Base-by-base conservation (phyloP, 2,329 filamentous ascomycete species). In the Fusarium albosuccineum region DNA sequence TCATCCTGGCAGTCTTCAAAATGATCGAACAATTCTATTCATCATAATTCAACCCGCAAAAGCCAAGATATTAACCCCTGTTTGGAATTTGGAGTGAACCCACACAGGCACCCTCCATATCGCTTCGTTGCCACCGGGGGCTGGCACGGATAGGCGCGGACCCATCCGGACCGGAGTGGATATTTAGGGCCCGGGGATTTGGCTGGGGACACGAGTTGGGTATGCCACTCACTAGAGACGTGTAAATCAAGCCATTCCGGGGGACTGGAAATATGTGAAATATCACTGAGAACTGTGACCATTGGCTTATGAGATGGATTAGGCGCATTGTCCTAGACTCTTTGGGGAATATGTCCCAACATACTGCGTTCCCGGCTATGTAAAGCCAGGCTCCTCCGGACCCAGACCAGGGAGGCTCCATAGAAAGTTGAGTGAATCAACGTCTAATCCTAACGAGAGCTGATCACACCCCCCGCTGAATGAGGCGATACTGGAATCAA, bases 321-420 rank as follows among this genome's bases (percentile, higher is more conserved):
- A 13, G 46, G 14, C 11, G 17, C 10, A 26, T 27, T 27, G 7
- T 55, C 16, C 29, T 22, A 22, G 4, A 22, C 4, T 22, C 22
- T 22, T 22, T 5, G 4, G 22, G 22, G 6, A 14, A 45, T 9
- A 34, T 6, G 9, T 10, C 17, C n/a, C 17, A 10, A 26, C 22
- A 29, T 3, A 11, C n/a, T 16, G n/a, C 16, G 5, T n/a, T 17
- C n/a, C 17, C 42, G 7, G 4, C 22, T 45, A 34, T 8, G 37
- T 33, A 1, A 64, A 48, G 3, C 16, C 46, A 3, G 41, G 33
- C 13, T 46, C 53, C 3, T 51, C 61, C 22, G 51, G 49, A 3
- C 37, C 60, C n/a, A 66, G n/a, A 4, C 58, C 63, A 2, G 63
- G 61, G 4, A 66, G 41, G 17, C 61, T 66, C 63, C 63, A 66